Base-by-base conservation (phyloP, 169 alveolate genomes). In the Cryptosporidium meleagridis region DNA sequence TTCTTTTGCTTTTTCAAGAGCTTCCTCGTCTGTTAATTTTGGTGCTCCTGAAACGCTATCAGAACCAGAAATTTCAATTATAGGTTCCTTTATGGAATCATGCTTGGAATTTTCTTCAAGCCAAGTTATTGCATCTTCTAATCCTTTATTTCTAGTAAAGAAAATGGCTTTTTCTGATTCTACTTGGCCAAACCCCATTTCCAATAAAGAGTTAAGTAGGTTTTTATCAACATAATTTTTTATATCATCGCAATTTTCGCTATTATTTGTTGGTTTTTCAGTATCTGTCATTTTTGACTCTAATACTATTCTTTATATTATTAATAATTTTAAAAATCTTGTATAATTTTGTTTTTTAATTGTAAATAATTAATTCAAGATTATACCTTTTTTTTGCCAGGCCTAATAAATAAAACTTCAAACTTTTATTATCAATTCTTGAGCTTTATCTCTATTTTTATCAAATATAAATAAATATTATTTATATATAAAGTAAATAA, bases 91-190 rank as follows among this genome's bases (percentile, higher is more conserved):
- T 1, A 91, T 14, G 23, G 53, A 75, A 9, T 45, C 41, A 58
- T 85, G 85, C 21, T 65, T 70, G 26, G 67, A 68, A 65, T 91
- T 87, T 55, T 85, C 89, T 55, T 91, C 92, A 12, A 91, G 2
- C 93, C 93, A 91, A 9, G 87, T 35, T 67, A 91, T 31, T 61
- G 93, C 93, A 16, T 67, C 65, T 51, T 91, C 93, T 61, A 91
- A 23, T 7, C 85, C 91, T 35, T 73, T 39, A 12, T 70, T 87
- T 33, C 75, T 45, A 5, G 92, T 85, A 70, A 85, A 85, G 59
- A 85, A 69, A 31, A 91, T 53, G 9, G 93, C 91, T 44, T 85
- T 85, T 16, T 85, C 93, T 53, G 93, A 71, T 48, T 89, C 91
- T 39, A 80, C 61, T 67, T 71, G 71, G 9, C 85, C 85, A 53